Conservation (phyloP, 257 asterid species). For the Solanum okadae region DNA sequence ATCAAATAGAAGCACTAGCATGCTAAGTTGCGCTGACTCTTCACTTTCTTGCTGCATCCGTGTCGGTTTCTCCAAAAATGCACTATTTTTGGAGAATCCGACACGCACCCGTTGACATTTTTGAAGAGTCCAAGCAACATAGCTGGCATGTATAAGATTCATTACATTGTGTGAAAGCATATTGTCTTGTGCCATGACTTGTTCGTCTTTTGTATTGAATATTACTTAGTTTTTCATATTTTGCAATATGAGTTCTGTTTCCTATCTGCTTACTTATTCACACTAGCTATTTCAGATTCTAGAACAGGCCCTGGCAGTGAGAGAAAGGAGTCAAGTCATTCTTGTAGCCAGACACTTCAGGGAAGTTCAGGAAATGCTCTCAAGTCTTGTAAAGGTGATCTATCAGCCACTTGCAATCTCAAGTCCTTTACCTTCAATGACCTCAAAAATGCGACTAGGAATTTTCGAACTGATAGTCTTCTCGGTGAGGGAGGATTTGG, state of each 20-base stretch:
- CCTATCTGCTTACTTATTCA: not conserved
- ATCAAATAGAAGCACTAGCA: not conserved
- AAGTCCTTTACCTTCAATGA: constrained; percentile 54
- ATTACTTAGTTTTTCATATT: not conserved
- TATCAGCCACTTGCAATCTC: constrained; percentile 29
- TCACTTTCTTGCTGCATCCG: too few species aligned
- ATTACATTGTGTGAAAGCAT: not conserved
- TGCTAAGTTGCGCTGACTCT: not conserved
- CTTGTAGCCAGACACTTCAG: constrained; percentile 4
- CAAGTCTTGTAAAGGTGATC: constrained; percentile 13
- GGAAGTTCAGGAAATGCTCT: not conserved
- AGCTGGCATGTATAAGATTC: not conserved
- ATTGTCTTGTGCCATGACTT: not conserved
- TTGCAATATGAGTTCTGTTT: not conserved
- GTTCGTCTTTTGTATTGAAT: not conserved
- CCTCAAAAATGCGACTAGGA: constrained; percentile 52
- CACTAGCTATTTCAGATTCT: constrained; percentile 14
- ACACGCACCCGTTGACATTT: too few species aligned
- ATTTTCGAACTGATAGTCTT: constrained; percentile 51
- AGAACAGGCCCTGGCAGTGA: constrained; percentile 17
- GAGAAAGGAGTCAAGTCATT: constrained; percentile 8
- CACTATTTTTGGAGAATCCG: too few species aligned
- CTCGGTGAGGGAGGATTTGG: constrained; percentile 89
- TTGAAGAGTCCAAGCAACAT: too few species aligned
- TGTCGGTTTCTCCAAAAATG: too few species aligned